phyloP scores from a whole-genome alignment of 2,329 filamentous ascomycete species.

The Capronia americana region DNA sequence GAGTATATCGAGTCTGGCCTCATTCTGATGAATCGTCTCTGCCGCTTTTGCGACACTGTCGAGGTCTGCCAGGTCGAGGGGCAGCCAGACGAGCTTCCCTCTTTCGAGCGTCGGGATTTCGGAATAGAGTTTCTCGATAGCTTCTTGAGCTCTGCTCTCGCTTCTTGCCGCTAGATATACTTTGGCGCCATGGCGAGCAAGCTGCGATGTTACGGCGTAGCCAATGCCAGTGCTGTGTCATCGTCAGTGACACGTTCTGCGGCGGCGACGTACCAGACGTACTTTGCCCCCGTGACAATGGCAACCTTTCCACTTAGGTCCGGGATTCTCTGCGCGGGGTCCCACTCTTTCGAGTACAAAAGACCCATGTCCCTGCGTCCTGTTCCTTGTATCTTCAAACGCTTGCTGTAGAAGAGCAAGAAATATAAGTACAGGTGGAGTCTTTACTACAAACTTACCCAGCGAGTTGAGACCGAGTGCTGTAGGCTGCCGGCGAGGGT shows the following conservation, averaged over 20 bases:
- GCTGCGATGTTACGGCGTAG: conserved; percentile 8
- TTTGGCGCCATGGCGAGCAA: conserved; percentile 22
- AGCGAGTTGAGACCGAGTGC: too few species aligned
- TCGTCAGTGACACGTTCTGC: neutral
- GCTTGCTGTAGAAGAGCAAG: too few species aligned
- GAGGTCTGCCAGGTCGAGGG: conserved; percentile 5
- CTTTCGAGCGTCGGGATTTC: conserved; percentile 8
- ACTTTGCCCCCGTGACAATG: conserved; percentile 75
- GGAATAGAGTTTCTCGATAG: conserved; percentile 18
- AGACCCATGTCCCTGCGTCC: too few species aligned
- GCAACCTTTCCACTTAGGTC: conserved; percentile 84
- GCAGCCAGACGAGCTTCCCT: conserved; percentile 9
- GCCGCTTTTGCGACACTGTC: neutral
- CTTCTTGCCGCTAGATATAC: conserved; percentile 22
- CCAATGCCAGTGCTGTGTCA: conserved; percentile 5
- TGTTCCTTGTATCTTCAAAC: too few species aligned
- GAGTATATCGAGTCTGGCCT: neutral
- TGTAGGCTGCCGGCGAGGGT: too few species aligned
- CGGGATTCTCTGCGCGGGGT: conserved; percentile 46
- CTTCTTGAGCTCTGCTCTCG: conserved; percentile 17
- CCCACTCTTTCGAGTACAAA: conserved; percentile 1
- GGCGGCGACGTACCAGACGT: neutral
- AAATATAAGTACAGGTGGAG: too few species aligned
- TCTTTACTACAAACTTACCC: too few species aligned
- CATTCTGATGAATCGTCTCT: neutral